Conservation (phyloP, 495 filamentous ascomycete species). For the Immersiella caudata region DNA sequence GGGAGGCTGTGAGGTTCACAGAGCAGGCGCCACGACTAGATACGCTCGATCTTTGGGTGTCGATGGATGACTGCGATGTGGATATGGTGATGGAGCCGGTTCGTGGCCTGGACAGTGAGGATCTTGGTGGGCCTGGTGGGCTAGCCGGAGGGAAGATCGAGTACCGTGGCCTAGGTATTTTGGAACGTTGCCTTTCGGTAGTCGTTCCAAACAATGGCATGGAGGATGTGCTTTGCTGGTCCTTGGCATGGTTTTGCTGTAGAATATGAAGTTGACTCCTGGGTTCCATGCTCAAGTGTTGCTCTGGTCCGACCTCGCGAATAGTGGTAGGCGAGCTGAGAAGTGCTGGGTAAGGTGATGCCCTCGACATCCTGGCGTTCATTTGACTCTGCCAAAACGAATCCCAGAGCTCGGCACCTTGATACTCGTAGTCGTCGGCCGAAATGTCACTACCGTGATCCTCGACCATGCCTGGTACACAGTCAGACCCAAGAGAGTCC, state of each 20-base stretch:
- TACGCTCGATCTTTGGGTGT: not conserved
- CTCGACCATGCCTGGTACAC: constrained; percentile 33
- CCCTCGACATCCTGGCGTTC: constrained; percentile 4
- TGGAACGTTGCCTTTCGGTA: constrained; percentile 13
- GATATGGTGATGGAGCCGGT: not conserved
- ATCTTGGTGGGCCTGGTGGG: not conserved
- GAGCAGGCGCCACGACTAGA: not conserved
- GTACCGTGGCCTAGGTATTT: constrained; percentile 26
- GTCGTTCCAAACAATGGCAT: constrained; percentile 13
- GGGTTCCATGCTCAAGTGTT: not conserved
- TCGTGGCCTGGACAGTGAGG: not conserved
- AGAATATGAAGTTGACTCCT: not conserved
- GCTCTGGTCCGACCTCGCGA: not conserved
- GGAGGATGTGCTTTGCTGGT: constrained; percentile 10
- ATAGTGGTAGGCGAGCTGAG: constrained; percentile 12
- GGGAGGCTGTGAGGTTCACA: not conserved
- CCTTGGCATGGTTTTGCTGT: not conserved
- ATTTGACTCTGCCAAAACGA: constrained; percentile 25
- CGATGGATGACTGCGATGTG: not conserved
- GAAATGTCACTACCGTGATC: constrained; percentile 38
- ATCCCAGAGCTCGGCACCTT: constrained; percentile 32
- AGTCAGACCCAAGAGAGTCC: constrained; percentile 32
- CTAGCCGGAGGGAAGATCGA: constrained; percentile 33
- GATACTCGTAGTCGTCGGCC: constrained; percentile 33
- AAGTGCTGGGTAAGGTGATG: constrained; percentile 21